Percentiles rank a stretch among this genome's conserved stretches.
Evolutionary conservation across 768 basidiomycete genomes (phyloP).

Genomic region (Boletus rubropictus): DNA sequence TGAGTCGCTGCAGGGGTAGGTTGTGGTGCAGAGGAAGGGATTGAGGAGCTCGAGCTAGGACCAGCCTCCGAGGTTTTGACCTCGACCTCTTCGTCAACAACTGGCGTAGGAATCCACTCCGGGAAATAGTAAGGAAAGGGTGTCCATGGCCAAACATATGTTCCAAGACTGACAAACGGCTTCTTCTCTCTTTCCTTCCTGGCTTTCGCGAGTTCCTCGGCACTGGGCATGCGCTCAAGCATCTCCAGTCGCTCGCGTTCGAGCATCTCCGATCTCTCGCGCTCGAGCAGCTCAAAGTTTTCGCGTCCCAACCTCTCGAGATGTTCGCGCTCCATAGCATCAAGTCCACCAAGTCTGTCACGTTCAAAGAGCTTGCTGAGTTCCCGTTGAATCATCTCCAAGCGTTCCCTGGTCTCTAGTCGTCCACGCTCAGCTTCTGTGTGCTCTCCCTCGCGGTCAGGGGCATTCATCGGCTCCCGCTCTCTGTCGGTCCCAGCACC

Average conservation of each 20-base stretch:
- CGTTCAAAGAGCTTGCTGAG: slow-evolving; percentile 26
- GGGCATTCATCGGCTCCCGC: slow-evolving; percentile 13
- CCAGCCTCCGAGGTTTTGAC: slow-evolving; percentile 16
- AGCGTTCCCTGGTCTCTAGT: slow-evolving; percentile 19
- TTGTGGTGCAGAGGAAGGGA: slow-evolving; percentile 3
- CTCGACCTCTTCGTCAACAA: slow-evolving; percentile 22
- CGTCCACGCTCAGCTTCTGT: slow-evolving; percentile 25
- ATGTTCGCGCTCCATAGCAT: slow-evolving; percentile 27
- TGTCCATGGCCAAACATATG: slow-evolving; percentile 28
- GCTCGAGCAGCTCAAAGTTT: slow-evolving; percentile 25
- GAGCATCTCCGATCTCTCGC: slow-evolving; percentile 25
- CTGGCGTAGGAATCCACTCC: slow-evolving; percentile 28
- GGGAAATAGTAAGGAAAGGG: slow-evolving; percentile 33
- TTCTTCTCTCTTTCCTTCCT: slow-evolving; percentile 28
- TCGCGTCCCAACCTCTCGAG: slow-evolving; percentile 28
- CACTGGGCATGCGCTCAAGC: slow-evolving; percentile 29
- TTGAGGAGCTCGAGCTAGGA: slow-evolving; percentile 29
- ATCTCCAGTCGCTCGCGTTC: slow-evolving; percentile 30
- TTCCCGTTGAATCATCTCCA: slow-evolving; percentile 33
- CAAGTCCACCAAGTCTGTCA: slow-evolving; percentile 27
- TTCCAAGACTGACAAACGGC: slow-evolving; percentile 26
- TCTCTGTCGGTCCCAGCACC: slow-evolving; percentile 11
- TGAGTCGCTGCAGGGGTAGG: slow-evolving; percentile 7
- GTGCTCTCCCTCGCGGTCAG: slow-evolving; percentile 19
- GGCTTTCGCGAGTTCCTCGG: slow-evolving; percentile 30